Base-by-base conservation (phyloP, 257 asterid species). In the Rehmannia glutinosa region DNA sequence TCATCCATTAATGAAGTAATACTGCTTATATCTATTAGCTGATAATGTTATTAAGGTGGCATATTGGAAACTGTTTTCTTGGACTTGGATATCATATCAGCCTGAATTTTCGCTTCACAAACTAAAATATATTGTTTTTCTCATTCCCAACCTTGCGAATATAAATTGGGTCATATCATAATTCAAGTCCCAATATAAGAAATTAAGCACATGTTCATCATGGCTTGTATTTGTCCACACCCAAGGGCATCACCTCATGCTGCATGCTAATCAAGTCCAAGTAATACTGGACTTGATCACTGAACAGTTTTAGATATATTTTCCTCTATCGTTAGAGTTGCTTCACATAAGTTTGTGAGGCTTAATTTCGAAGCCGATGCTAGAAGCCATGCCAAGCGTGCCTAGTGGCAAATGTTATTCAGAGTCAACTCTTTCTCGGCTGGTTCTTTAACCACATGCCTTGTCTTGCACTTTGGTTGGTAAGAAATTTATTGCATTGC, bases 1-100 rank as follows among this genome's bases (percentile, higher is more conserved):
- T 38, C 68, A 47, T 70, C 58, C 20, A 7, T 53, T 25, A 11
- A 53, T 57, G 54, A 59, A 28, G 67, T 73, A 20, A 28, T 55
- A 28, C 33, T 27, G 12, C 61, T 49, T 51, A 7, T 68, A 45
- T 25, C n/a, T 33, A 25, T 28, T 28, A 5, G 33, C 6, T 50
- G 47, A 41, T 12, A 42, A 42, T 67, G 46, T 21, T 58, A 8
- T 52, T n/a, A 23, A 36, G 38, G 36, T 36, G 61, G 66, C 47
- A 8, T 5, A 1, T 20, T 6, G 10, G 20, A 20, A 46, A 23
- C 45, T 19, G 45, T 35, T 23, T 12, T 47, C 33, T 24, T 68
- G 43, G 58, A 53, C 45, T 42, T 52, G 53, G 12, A 41, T 66
- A 7, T 62, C 15, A 17, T 39, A 42, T 36, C 52, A 41, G 62